Evolutionary conservation across 208 protist genomes (phyloP).

Genomic region (Angomonas ambiguus): DNA sequence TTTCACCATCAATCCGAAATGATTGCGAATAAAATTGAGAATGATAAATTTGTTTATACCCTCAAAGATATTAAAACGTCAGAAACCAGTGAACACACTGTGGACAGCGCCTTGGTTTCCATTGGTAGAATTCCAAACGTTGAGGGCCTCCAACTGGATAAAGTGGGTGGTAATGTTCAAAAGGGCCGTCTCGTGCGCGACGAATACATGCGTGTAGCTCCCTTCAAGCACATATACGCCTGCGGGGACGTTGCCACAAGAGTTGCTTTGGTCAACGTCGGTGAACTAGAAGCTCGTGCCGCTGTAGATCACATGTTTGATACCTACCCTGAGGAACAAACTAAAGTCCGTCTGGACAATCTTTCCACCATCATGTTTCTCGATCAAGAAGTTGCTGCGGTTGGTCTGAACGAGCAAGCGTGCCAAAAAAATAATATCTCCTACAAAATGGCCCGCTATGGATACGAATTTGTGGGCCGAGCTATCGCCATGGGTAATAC

Average conservation of each 20-base stretch:
- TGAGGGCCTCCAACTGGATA: conserved; percentile 42
- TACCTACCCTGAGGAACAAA: conserved; percentile 58
- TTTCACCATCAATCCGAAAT: conserved; percentile 85
- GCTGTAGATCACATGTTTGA: conserved; percentile 86
- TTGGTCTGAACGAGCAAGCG: conserved; percentile 87
- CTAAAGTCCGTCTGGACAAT: conserved; percentile 69
- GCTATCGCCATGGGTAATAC: conserved; percentile 87
- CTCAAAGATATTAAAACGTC: conserved; percentile 53
- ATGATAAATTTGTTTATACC: conserved; percentile 76
- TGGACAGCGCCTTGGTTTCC: conserved; percentile 82
- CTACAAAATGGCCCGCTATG: conserved; percentile 86
- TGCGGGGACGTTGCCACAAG: conserved; percentile 76
- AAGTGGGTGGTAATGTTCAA: conserved; percentile 49
- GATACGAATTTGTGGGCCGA: conserved; percentile 82
- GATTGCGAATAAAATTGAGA: conserved; percentile 51
- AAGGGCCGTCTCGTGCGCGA: conserved; percentile 42
- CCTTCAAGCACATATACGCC: conserved; percentile 85
- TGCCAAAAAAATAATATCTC: conserved; percentile 64
- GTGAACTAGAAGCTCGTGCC: conserved; percentile 68
- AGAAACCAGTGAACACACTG: conserved; percentile 38
- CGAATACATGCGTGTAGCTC: conserved; percentile 54
- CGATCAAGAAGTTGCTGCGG: conserved; percentile 84
- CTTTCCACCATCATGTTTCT: conserved; percentile 93
- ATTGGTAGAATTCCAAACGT: conserved; percentile 81
- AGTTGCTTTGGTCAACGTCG: conserved; percentile 85